Conservation (phyloP, 2,329 filamentous ascomycete species). For the Fusarium sp. region DNA sequence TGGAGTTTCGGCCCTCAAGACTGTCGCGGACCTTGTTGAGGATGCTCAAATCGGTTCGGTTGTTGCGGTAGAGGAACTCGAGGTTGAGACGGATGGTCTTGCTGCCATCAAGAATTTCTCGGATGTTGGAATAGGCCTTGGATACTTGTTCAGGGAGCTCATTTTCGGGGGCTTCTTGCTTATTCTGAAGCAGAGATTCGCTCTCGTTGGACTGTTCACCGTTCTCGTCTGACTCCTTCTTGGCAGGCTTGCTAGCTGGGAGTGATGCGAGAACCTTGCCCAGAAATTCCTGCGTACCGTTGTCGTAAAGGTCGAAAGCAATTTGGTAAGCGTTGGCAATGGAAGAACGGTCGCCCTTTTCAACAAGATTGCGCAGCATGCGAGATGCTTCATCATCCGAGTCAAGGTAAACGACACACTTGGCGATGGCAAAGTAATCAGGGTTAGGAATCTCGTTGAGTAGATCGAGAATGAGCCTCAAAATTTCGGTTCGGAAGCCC, state of each 20-base stretch:
- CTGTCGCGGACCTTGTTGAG: constrained; percentile 97
- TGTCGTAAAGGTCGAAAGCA: constrained; percentile 97
- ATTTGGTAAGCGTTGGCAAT: constrained; percentile 95
- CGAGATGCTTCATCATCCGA: constrained; percentile 90
- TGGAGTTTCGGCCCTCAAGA: constrained; percentile 94
- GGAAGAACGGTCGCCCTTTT: constrained; percentile 81
- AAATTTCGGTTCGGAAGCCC: constrained; percentile 82
- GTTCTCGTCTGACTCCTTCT: constrained; percentile 59
- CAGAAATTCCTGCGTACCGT: constrained; percentile 96
- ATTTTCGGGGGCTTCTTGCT: constrained; percentile 67
- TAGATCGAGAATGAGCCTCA: constrained; percentile 93
- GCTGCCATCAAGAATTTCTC: constrained; percentile 82
- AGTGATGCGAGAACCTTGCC: constrained; percentile 87
- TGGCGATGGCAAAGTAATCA: constrained; percentile 98
- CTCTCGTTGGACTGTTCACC: constrained; percentile 58
- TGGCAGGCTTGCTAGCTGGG: constrained; percentile 64
- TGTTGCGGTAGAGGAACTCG: constrained; percentile 96
- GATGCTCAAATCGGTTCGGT: constrained; percentile 90
- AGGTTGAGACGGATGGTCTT: constrained; percentile 95
- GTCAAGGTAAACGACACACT: constrained; percentile 95
- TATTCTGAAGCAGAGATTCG: constrained; percentile 61
- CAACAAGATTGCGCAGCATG: constrained; percentile 85
- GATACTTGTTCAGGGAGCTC: constrained; percentile 63
- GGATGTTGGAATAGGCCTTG: constrained; percentile 71
- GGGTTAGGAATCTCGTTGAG: constrained; percentile 91